Evolutionary conservation across 305 asterid species (phyloP), one percentile per base, ranked within the genome.

Genomic region (Fraxinus floribunda): DNA sequence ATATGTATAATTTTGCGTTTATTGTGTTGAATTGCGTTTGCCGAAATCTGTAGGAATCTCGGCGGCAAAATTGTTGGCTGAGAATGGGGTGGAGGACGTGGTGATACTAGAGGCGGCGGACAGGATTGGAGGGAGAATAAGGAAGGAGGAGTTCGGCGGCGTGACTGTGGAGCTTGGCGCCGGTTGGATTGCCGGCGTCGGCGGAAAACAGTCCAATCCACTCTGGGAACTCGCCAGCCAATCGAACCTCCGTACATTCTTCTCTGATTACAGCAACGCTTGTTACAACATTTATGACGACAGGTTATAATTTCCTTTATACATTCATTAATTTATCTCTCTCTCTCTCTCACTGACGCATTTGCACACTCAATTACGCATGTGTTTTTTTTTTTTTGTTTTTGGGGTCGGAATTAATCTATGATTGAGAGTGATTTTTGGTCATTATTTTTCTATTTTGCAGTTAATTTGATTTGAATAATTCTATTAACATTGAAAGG

Each of bases 221-320:
- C 20, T 49, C 2, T 49, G 60, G 60, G 60, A 49, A 49, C 60
- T 49, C 2, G 60, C 60, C 60, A 5, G 60, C 60, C 60, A 49
- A 49, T 49, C 20, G 18, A 49, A 49, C 60, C 60, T 49, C 20
- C 60, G 60, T 49, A 15, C 60, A 49, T 49, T 1, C 60, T 49
- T 49, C 60, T 49, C 60, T 49, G 20, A 49, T 15, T 49, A 49
- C 60, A 15, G 20, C 20, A 49, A 49, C 60, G 18, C 60, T 49
- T 7, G 20, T 49, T 49, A 49, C 60, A 49, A 49, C 60, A 49
- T 49, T 49, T 49, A 49, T 15, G 60, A 49, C 15, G 60, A 49
- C 18, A 93, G 92, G 98, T 93, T 49, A 29, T 35, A 72, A 75
- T 41, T 39, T 44, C 26, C 13, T 62, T 16, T 6, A 26, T 3